phyloP scores from a whole-genome alignment of 306 rosid genomes.

The Cucurbita moschata region DNA sequence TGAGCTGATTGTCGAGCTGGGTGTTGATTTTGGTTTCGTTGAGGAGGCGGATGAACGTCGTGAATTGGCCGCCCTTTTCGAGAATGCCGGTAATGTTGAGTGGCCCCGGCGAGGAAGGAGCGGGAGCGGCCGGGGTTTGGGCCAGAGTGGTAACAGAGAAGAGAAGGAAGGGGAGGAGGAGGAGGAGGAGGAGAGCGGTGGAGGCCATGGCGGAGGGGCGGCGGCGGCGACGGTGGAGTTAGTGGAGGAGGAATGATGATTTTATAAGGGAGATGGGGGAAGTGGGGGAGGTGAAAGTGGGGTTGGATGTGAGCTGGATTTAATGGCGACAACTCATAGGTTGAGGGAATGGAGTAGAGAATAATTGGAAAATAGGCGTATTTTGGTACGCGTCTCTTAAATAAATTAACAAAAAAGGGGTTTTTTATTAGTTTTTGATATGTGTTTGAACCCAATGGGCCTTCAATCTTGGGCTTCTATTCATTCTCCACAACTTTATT shows the following conservation, averaged over 20 bases:
- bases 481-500: too few species aligned
- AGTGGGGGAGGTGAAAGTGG: not conserved
- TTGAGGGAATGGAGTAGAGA: not conserved
- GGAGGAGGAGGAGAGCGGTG: conserved; percentile 18
- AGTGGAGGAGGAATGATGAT: not conserved
- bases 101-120: conserved; percentile 12
- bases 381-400: too few species aligned
- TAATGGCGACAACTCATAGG: not conserved
- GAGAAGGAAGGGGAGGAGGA: conserved; percentile 11
- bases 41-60: conserved; percentile 36
- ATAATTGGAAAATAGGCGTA: not conserved
- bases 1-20: conserved; percentile 53
- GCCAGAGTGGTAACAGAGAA: conserved; percentile 15
- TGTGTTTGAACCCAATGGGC: too few species aligned
- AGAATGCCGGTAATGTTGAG: conserved; percentile 53
- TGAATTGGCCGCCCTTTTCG: conserved; percentile 42
- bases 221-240: not conserved
- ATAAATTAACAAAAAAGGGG: too few species aligned
- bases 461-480: too few species aligned
- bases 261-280: conserved; percentile 19
- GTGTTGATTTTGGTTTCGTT: conserved; percentile 26
- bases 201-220: not conserved
- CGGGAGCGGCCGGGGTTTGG: conserved; percentile 10
- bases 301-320: conserved; percentile 9
- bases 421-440: too few species aligned